These are phyloP conservation scores for Cordyceps fumosorosea DNA, from an alignment of 2,329 filamentous ascomycete species.

Conservation along the genomic window DNA sequence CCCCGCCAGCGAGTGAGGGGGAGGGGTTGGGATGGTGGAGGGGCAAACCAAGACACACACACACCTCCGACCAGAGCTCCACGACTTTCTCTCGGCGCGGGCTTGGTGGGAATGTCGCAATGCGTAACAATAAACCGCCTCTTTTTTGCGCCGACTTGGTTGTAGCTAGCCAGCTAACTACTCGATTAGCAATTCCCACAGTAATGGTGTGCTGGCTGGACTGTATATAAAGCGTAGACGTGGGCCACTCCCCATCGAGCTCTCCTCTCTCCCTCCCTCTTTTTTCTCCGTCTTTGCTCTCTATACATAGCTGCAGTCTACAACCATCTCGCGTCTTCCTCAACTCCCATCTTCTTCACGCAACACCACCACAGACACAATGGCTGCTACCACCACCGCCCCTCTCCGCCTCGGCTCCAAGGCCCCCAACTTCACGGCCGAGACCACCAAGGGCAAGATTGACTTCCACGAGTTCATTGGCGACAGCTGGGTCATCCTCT, in stretches of 20 bases:
- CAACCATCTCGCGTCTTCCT: not conserved
- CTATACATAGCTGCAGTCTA: not conserved
- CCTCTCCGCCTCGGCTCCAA: constrained; percentile 56
- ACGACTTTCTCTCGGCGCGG: not conserved
- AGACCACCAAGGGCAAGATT: constrained; percentile 71
- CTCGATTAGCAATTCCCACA: constrained; percentile 7
- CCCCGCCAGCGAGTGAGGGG: not conserved
- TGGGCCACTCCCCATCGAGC: not conserved
- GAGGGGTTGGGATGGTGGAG: constrained; percentile 10
- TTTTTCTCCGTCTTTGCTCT: not conserved
- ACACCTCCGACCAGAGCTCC: not conserved
- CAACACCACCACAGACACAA: constrained; percentile 14
- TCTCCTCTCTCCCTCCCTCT: not conserved
- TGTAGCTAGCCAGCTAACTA: not conserved
- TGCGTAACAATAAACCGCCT: not conserved
- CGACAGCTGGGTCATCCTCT: constrained; percentile 73
- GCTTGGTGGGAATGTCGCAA: constrained; percentile 4
- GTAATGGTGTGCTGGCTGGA: not conserved
- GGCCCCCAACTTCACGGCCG: constrained; percentile 78
- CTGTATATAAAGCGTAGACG: not conserved
- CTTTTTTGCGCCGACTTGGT: not conserved
- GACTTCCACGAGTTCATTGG: constrained; percentile 79
- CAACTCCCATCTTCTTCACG: not conserved
- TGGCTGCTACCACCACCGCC: constrained; percentile 27
- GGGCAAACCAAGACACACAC: not conserved